Percentiles rank a stretch among this genome's conserved stretches.
phyloP scores from a whole-genome alignment of 106 monocot genomes.

The Dioscorea alata region DNA sequence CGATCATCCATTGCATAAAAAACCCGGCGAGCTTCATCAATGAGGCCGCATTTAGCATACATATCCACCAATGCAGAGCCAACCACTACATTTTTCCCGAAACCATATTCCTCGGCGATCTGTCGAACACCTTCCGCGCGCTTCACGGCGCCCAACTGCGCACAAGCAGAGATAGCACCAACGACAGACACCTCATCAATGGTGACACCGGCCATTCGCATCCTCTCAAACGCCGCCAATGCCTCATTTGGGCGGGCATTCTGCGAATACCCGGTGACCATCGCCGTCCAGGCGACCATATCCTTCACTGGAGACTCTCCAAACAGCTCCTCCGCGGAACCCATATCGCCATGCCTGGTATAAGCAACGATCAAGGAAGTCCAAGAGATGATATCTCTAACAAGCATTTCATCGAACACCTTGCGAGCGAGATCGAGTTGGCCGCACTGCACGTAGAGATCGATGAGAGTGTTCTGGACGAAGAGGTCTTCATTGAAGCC shows the following conservation, averaged over 20 bases:
- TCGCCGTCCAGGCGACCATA: conserved; percentile 62
- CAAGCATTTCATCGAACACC: conserved; percentile 49
- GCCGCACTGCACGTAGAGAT: conserved; percentile 31
- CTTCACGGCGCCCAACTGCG: conserved; percentile 35
- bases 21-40: conserved; percentile 35
- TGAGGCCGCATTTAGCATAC: conserved; percentile 64
- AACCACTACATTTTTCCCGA: conserved; percentile 19
- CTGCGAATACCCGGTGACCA: conserved; percentile 64
- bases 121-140: conserved; percentile 24
- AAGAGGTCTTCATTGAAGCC: conserved; percentile 33
- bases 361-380: conserved; percentile 53
- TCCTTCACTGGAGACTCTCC: conserved; percentile 28
- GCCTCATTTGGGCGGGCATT: conserved; percentile 56
- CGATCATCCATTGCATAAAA: conserved; percentile 35
- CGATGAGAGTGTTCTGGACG: conserved; percentile 45
- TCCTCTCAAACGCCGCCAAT: conserved; percentile 32
- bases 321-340: conserved; percentile 34
- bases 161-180: conserved; percentile 42
- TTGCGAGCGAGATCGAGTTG: conserved; percentile 18
- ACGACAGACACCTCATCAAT: conserved; percentile 46
- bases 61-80: conserved; percentile 73
- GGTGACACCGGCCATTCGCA: conserved; percentile 25
- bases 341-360: conserved; percentile 37
- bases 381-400: conserved; percentile 38
- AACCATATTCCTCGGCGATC: conserved; percentile 8